Evolutionary conservation across 2,329 filamentous ascomycete species (phyloP), one percentile per base, ranked within the genome.

Genomic region (Fusarium acutatum): DNA sequence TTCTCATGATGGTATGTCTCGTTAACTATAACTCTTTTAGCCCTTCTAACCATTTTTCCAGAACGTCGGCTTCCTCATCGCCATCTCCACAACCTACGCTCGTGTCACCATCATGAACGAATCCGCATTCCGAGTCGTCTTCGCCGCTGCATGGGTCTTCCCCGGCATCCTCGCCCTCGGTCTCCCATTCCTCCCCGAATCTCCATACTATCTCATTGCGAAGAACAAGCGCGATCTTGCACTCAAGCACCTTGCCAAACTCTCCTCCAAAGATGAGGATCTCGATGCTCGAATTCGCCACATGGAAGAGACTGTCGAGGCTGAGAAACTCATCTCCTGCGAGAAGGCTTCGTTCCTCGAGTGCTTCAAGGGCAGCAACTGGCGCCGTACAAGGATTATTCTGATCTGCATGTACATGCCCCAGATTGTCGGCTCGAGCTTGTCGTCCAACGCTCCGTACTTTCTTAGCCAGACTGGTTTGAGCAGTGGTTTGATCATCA

Each of bases 351-450:
- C 62, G 6, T 68, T 68, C 28, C 3, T 54, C 9, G 62, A 68
- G 28, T 68, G 65, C 17, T 68, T 68, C 53, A 68, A 37, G 28
- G 65, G 65, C 2, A 53, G 18, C 62, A 68, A 68, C 18, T 68
- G 62, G 65, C 65, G 65, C 6, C 65, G 65, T 20, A 68, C 65
- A 9, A 47, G 62, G 22, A 67, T 68, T 3, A 68, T 68, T 41
- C 35, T 68, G 24, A 67, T 68, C 30, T 67, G 65, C 34, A 68
- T 68, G 53, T 68, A 68, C 28, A 68, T 68, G 65, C 65, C 62
- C 3, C 62, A 68, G 53, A 68, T 68, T 32, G 46, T 46, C 1
- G 62, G 65, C 6, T 20, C 62, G 1, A 67, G 61, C 12, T 26
- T 68, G n/a, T 68, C 53, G 0, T 68, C 62, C 24, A 68, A 68